Percentiles rank a stretch among this genome's conserved stretches.
Conservation (phyloP, 2,329 filamentous ascomycete species). For the Cercospora zeae-maydis region DNA sequence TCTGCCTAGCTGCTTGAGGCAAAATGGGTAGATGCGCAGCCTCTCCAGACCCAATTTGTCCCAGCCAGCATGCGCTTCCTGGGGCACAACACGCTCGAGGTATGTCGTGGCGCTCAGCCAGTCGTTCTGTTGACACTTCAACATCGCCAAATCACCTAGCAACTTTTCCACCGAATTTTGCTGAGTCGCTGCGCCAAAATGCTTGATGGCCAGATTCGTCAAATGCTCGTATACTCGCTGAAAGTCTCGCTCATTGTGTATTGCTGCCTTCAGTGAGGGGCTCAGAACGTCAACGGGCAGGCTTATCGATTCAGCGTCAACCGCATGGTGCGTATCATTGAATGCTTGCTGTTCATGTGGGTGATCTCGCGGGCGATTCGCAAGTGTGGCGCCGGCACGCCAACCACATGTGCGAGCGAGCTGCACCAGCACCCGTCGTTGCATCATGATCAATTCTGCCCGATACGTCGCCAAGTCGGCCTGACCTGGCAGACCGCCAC, state of each 20-base stretch:
- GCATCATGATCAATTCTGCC: conserved; percentile 76
- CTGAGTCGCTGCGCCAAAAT: conserved; percentile 77
- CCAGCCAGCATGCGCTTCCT: conserved; percentile 78
- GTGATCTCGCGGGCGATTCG: conserved; percentile 21
- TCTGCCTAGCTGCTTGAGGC: conserved; percentile 70
- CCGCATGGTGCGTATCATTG: conserved; percentile 18
- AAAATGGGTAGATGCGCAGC: conserved; percentile 79
- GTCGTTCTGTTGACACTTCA: conserved; percentile 69
- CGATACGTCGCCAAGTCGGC: conserved; percentile 79
- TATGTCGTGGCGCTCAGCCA: conserved; percentile 69
- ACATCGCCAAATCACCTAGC: conserved; percentile 78
- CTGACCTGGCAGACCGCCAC: conserved; percentile 47
- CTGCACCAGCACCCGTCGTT: conserved; percentile 72
- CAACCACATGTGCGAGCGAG: conserved; percentile 69
- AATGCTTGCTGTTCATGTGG: conserved; percentile 41
- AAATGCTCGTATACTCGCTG: conserved; percentile 53
- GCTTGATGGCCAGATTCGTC: conserved; percentile 78
- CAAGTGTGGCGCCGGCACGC: conserved; percentile 67
- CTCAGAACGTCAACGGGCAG: conserved; percentile 13
- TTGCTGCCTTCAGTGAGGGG: conserved; percentile 33
- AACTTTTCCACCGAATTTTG: conserved; percentile 71
- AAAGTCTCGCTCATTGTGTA: conserved; percentile 40
- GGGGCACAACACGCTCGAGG: conserved; percentile 73
- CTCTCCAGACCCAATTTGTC: conserved; percentile 74
- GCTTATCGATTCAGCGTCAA: not conserved